Base-by-base conservation (phyloP, 768 basidiomycete species). In the Harrya chromipes region DNA sequence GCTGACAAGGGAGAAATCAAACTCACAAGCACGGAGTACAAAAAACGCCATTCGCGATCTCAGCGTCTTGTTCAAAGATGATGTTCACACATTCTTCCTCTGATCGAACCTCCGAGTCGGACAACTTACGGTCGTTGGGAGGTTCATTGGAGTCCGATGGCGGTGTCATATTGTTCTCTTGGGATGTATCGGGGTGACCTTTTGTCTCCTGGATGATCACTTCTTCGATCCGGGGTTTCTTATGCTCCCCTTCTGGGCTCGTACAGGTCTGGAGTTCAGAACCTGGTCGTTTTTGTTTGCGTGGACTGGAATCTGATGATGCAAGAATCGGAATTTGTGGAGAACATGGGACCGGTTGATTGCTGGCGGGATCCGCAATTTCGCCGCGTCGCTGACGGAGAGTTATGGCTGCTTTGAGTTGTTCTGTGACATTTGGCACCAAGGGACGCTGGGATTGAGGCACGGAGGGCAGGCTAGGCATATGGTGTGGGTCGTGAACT, bases 11-110 rank as follows among this genome's bases (percentile, higher is more conserved):
- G 12, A 46, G 7, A 33, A 21, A 39, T 6, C 46, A 48, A 23
- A 72, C 82, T 64, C 46, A 81, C 83, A 67, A 56, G 76, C 83
- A 85, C 31, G 81, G 66, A 42, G 60, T 68, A 49, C 83, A 84
- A 36, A 68, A 70, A 12, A 59, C 45, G 12, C 64, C 67, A 37
- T 63, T 36, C 45, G 56, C 50, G 20, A 68, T 31, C 31, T 70
- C 50, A 20, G 66, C 67, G 29, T 71, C 68, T 44, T 52, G 52
- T 43, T 65, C 68, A 42, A 70, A 72, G 47, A 69, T 66, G 39
- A 64, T 43, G 35, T 63, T 41, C 20, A 81, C 73, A 21, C 82
- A 67, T 11, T 71, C 72, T 46, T 67, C 67, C 19, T 80, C 59
- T 47, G 79, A 74, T 48, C 75, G 73, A 20, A 68, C 36, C 20